Evolutionary conservation across 352 stramenopile species (phyloP).

Genomic region (Globisporangium barbulae): DNA sequence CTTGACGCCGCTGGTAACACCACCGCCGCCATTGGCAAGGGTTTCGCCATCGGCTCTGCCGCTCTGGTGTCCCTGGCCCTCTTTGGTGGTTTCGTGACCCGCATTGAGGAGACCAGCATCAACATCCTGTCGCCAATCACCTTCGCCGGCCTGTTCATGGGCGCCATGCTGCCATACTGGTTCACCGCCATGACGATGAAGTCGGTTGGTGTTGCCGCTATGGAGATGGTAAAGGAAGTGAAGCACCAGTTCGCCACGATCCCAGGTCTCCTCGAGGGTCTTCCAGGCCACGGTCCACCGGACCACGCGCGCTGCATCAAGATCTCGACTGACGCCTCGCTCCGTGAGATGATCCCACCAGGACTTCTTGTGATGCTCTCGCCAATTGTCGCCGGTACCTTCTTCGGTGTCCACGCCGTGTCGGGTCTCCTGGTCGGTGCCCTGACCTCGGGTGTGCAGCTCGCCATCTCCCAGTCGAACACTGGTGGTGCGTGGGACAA

Average conservation of each 20-base stretch:
- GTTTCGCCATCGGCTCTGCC: slow-evolving; percentile 99
- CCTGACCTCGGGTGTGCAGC: slow-evolving; percentile 95
- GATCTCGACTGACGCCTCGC: slow-evolving; percentile 98
- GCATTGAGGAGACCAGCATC: slow-evolving; percentile 93
- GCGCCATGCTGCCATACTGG: slow-evolving; percentile 99
- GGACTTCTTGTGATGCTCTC: slow-evolving; percentile 98
- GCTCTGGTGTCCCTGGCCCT: slow-evolving; percentile 98
- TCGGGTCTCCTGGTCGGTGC: slow-evolving; percentile 96
- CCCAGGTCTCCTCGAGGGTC: slow-evolving; percentile 96
- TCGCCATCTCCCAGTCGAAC: slow-evolving; percentile 99
- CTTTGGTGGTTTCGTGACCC: slow-evolving; percentile 98
- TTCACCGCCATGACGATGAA: slow-evolving; percentile 99
- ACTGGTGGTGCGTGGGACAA: slow-evolving; percentile 99
- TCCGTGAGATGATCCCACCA: slow-evolving; percentile 99
- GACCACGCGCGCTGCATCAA: slow-evolving; percentile 95
- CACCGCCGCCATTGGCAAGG: slow-evolving; percentile 99
- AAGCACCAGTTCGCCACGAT: slow-evolving; percentile 99
- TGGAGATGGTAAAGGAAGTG: slow-evolving; percentile 99
- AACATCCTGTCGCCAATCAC: slow-evolving; percentile 98
- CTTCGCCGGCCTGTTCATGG: slow-evolving; percentile 98
- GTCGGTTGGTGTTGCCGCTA: slow-evolving; percentile 96
- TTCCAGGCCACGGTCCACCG: slow-evolving; percentile 80
- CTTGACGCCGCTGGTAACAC: slow-evolving; percentile 99
- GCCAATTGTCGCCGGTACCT: slow-evolving; percentile 96
- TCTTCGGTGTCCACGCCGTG: slow-evolving; percentile 98